Evolutionary conservation across 31 red algal genomes (phyloP).

Genomic region (Odonthalia washingtoniensis): DNA sequence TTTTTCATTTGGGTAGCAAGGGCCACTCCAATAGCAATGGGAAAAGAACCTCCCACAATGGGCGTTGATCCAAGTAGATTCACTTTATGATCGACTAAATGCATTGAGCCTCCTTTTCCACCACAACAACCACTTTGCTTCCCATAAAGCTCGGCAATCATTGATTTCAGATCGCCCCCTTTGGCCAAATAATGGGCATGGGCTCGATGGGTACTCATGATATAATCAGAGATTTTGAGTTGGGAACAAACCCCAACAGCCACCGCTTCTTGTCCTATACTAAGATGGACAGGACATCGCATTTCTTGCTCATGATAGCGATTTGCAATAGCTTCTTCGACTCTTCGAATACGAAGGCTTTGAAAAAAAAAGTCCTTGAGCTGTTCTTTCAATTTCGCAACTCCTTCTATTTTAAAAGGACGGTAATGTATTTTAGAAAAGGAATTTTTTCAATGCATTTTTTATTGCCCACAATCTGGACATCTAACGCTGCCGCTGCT

Average conservation of each 20-base stretch:
- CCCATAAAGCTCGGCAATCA: constrained; percentile 89
- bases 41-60: constrained; percentile 93
- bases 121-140: constrained; percentile 76
- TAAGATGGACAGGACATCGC: constrained; percentile 93
- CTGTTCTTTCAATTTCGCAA: too few relatives aligned
- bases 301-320: constrained; percentile 84
- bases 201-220: constrained; percentile 95
- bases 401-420: too few relatives aligned
- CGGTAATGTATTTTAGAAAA: too few relatives aligned
- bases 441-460: too few relatives aligned
- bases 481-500: too few relatives aligned
- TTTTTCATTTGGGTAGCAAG: constrained; percentile 93
- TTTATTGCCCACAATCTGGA: too few relatives aligned
- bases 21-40: constrained; percentile 90
- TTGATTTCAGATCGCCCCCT: constrained; percentile 76
- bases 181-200: constrained; percentile 91
- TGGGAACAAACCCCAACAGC: constrained; percentile 90
- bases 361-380: too few relatives aligned
- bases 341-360: too few relatives aligned
- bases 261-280: constrained; percentile 96
- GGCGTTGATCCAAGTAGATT: constrained; percentile 94
- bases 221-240: constrained; percentile 77
- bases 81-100: constrained; percentile 86
- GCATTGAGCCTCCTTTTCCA: constrained; percentile 97
- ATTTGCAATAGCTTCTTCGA: too few relatives aligned